Evolutionary conservation across 2,329 filamentous ascomycete species (phyloP), one percentile per base, ranked within the genome.

Genomic region (Venturia aucupariae): DNA sequence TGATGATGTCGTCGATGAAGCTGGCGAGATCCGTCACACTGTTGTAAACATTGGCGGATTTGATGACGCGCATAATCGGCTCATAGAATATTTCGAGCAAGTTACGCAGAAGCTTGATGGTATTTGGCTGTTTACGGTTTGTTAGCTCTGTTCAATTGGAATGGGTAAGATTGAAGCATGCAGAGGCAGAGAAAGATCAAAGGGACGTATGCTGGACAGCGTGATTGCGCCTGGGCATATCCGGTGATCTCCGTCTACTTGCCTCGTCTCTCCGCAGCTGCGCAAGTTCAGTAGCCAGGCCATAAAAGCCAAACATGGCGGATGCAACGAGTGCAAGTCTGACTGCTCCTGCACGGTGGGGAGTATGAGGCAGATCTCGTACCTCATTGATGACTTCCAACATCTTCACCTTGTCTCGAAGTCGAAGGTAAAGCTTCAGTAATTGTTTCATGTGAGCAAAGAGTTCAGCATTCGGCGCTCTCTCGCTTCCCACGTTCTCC

Each of bases 81-180:
- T 99, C 94, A 77, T 99, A 99, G 79, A 99, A 99, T 73, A 99
- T 97, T 41, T 92, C 96, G 75, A 99, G 97, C 30, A 99, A 82
- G 72, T 99, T 94, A 60, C 92, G 86, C 82, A 99, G 94, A 35
- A 99, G 83, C 73, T 95, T 89, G n/a, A 99, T 81, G 0, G 94
- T 97, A n/a, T 93, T 92, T 0, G 94, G 91, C 78, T 80, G 62
- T 65, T 15, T 32, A 35, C 7, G 41, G 27, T 3, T 0, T 46
- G 68, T 74, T 67, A 72, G 72, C 62, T 13, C 15, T 2, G 19
- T 48, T 3, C 3, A 64, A 30, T 6, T 27, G 13, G 8, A 51
- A 51, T 10, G 10, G 46, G 10, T 22, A 51, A 15, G 46, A 3
- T 27, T 27, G 22, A 15, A 51, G 22, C 22, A 22, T 51, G 22